Conservation (phyloP, 2,329 filamentous ascomycete genomes). For the Chaetothyriales sp. region DNA sequence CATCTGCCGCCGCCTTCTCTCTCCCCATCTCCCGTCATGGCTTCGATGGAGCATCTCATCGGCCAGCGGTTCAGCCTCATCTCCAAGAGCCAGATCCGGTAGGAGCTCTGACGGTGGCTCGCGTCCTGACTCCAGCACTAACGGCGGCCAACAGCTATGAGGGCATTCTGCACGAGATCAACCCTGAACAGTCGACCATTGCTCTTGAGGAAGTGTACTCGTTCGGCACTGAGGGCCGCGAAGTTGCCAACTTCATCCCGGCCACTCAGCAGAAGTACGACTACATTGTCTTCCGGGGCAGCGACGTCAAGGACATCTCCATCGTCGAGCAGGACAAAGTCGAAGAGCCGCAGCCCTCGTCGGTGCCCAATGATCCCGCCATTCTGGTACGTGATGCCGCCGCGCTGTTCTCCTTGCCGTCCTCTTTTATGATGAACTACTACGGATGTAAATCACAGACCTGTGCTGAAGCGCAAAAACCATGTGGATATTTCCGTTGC, state of each 20-base stretch:
- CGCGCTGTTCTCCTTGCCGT: constrained; percentile 2
- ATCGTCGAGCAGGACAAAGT: constrained; percentile 66
- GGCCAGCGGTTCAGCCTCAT: constrained; percentile 85
- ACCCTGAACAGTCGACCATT: constrained; percentile 91
- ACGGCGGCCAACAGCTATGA: constrained; percentile 58
- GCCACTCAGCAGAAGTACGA: constrained; percentile 85
- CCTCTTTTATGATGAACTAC: constrained; percentile 67
- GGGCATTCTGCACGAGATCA: constrained; percentile 92
- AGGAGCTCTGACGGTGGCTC: constrained; percentile 26
- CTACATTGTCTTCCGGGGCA: constrained; percentile 96
- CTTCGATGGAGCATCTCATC: constrained; percentile 36
- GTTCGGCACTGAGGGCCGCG: constrained; percentile 84
- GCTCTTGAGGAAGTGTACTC: constrained; percentile 93
- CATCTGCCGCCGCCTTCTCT: constrained; percentile 7
- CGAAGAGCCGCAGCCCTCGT: constrained; percentile 53
- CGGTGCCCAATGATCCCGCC: constrained; percentile 73
- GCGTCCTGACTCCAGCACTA: constrained; percentile 8
- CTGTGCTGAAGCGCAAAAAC: constrained; percentile 85
- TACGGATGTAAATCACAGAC: constrained; percentile 85
- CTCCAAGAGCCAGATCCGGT: constrained; percentile 96
- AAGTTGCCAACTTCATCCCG: constrained; percentile 65
- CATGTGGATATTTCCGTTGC: constrained; percentile 98
- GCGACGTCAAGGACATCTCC: constrained; percentile 93
- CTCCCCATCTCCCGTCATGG: constrained; percentile 17
- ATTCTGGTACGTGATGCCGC: constrained; percentile 65